These are phyloP conservation scores for Hemileia vastatrix DNA, from an alignment of 1,284 basidiomycete genomes.

Conservation along the genomic window DNA sequence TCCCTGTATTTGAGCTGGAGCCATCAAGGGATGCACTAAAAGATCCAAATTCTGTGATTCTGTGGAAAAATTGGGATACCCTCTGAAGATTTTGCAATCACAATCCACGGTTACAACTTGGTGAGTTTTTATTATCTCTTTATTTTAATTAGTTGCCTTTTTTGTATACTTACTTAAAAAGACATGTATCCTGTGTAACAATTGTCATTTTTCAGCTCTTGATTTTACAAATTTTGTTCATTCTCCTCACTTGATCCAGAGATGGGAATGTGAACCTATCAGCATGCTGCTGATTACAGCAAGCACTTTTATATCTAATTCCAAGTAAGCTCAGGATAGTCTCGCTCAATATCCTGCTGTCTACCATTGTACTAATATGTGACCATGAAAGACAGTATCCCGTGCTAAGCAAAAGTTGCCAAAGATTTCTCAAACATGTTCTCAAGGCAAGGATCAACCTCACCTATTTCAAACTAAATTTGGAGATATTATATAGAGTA, in stretches of 20 bases:
- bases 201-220: constrained; percentile 59
- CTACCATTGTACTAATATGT: not conserved
- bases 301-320: constrained; percentile 84
- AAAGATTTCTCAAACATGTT: constrained; percentile 74
- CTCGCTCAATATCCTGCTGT: too few relatives aligned
- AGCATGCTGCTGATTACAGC: constrained; percentile 79
- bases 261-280: constrained; percentile 89
- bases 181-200: not conserved
- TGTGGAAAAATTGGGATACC: constrained; percentile 98
- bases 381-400: constrained; percentile 58
- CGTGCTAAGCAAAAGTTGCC: constrained; percentile 82
- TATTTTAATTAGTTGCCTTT: not conserved
- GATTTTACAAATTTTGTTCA: constrained; percentile 85
- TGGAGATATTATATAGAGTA: too few relatives aligned
- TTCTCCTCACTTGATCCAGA: constrained; percentile 58
- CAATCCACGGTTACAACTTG: constrained; percentile 66
- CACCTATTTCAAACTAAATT: too few relatives aligned
- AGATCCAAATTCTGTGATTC: constrained; percentile 36
- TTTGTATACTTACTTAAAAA: not conserved
- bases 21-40: constrained; percentile 9
- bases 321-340: constrained; percentile 52
- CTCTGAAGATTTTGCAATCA: constrained; percentile 82
- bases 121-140: constrained; percentile 49
- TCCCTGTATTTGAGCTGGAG: constrained; percentile 7
- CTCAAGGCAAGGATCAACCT: constrained; percentile 59